Conservation (phyloP, 768 basidiomycete species). For the Multifurca ochricompacta region DNA sequence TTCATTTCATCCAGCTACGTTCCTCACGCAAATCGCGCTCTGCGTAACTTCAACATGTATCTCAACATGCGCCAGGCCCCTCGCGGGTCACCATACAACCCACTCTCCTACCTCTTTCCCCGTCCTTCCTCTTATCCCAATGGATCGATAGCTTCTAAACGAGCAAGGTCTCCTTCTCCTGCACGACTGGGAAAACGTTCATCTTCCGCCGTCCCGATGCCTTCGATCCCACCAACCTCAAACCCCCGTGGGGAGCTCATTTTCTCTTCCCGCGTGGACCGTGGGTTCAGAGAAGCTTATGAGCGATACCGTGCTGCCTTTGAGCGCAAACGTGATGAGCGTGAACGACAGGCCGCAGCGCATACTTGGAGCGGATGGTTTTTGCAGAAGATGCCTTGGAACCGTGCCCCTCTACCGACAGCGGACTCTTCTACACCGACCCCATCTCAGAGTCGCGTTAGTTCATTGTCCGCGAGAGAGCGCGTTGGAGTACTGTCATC, state of each 20-base stretch:
- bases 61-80: constrained; percentile 87
- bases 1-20: constrained; percentile 61
- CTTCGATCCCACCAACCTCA: constrained; percentile 79
- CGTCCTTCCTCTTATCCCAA: constrained; percentile 30
- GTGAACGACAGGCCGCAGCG: constrained; percentile 35
- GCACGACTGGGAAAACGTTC: constrained; percentile 29
- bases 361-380: constrained; percentile 30
- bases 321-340: constrained; percentile 68
- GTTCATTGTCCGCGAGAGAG: constrained; percentile 4
- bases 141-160: constrained; percentile 29
- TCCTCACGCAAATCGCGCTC: constrained; percentile 86
- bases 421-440: constrained; percentile 6
- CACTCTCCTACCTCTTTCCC: constrained; percentile 52
- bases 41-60: constrained; percentile 94
- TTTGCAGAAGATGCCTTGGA: constrained; percentile 25
- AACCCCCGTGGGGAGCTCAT: constrained; percentile 97
- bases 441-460: constrained; percentile 13
- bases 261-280: constrained; percentile 83
- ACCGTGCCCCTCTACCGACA: constrained; percentile 6
- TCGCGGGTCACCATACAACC: constrained; percentile 48
- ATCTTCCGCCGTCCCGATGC: constrained; percentile 44
- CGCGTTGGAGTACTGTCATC: constrained; percentile 7
- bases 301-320: constrained; percentile 86
- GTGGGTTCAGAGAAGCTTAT: constrained; percentile 79
- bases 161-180: constrained; percentile 34